Evolutionary conservation across 2,329 filamentous ascomycete species (phyloP), one percentile per base, ranked within the genome.

Genomic region (Sclerotinia nivalis): DNA sequence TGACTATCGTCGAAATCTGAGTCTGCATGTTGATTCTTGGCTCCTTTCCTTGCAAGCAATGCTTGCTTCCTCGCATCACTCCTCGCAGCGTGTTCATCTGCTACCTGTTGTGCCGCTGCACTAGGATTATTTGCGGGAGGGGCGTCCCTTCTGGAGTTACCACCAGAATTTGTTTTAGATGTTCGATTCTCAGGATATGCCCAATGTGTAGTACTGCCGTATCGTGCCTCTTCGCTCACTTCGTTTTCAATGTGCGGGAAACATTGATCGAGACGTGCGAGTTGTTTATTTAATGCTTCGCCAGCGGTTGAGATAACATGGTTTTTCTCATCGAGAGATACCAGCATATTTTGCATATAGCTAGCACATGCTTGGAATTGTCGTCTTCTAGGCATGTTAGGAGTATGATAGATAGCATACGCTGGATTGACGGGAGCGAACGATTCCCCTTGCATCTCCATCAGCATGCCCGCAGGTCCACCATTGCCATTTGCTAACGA

Each of bases 271-370:
- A 97, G 89, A 66, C 96, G 92, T 71, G 87, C 83, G 49, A 97
- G 85, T 77, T 97, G 93, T 78, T 92, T 92, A 74, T 93, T 88
- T 18, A 98, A 87, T 59, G 94, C 93, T 75, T 97, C 92, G 76
- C 95, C 96, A 68, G 96, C 95, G 22, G 95, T 96, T 50, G 92
- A 91, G 69, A 98, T 91, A 75, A 99, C 96, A 75, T 97, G 94
- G 75, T 97, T 97, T 82, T 99, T 99, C 82, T 99, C 96, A 78
- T 99, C 96, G 50, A 98, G 86, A 1, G 94, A 95, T 61, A 93
- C 88, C 58, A 98, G 88, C 84, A 98, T 91, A 75, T 94, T 91
- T 74, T 91, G 88, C 66, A 97, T 90, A 73, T 91, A 90, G 75
- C 89, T 85, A 50, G 93, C 90, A 67, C 95, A 89, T 71, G 93